Evolutionary conservation across 2,329 filamentous ascomycete species (phyloP).

Genomic region (Simplicillium sp.): DNA sequence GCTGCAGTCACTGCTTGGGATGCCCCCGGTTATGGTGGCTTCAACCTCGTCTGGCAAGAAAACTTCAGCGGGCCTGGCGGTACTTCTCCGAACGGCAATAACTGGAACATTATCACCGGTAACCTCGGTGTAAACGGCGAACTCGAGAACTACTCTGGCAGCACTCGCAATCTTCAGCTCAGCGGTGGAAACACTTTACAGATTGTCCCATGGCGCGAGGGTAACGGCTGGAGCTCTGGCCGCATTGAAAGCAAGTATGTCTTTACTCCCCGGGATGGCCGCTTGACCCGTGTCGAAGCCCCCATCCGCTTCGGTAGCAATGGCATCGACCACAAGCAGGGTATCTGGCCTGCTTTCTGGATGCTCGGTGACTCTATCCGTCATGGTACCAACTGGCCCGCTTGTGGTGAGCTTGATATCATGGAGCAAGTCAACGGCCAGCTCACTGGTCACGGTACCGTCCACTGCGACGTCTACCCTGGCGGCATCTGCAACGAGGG

Average conservation of each 20-base stretch:
- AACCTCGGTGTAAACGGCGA: constrained; percentile 41
- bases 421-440: constrained; percentile 45
- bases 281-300: constrained; percentile 35
- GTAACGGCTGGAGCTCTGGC: constrained; percentile 40
- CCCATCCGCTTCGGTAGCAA: constrained; percentile 36
- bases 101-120: constrained; percentile 31
- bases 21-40: constrained; percentile 28
- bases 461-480: constrained; percentile 36
- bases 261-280: constrained; percentile 35
- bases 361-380: constrained; percentile 40
- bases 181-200: constrained; percentile 41
- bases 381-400: constrained; percentile 39
- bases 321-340: constrained; percentile 32
- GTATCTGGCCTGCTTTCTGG: constrained; percentile 53
- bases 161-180: constrained; percentile 37
- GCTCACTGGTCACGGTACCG: constrained; percentile 34
- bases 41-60: constrained; percentile 31
- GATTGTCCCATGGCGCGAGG: constrained; percentile 35
- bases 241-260: constrained; percentile 40
- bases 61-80: constrained; percentile 28
- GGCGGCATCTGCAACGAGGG: constrained; percentile 45
- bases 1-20: constrained; percentile 23
- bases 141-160: constrained; percentile 36
- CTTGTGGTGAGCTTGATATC: constrained; percentile 47
- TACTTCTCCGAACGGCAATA: constrained; percentile 18